A percentile compares a stretch with the other conserved stretches of the same genome.
Evolutionary conservation across 2,329 filamentous ascomycete species (phyloP).

Genomic region (Teratosphaeria pseudoeucalypti): DNA sequence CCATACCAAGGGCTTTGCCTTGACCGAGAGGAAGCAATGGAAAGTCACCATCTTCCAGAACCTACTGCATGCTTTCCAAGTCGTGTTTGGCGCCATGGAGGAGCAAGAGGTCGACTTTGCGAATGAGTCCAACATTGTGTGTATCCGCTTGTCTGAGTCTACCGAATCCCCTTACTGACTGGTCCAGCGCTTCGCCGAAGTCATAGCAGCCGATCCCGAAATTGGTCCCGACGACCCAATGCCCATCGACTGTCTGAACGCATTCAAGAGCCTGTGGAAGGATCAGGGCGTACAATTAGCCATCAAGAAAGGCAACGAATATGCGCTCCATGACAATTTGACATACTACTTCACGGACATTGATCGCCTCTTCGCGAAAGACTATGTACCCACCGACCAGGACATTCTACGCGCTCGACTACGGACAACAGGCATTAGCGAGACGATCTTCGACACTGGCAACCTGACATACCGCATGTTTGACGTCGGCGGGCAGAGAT

Average conservation of each 20-base stretch:
- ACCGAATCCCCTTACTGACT: constrained; percentile 23
- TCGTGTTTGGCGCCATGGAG: constrained; percentile 83
- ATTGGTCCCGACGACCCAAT: constrained; percentile 73
- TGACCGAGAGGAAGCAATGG: constrained; percentile 83
- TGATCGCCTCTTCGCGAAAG: constrained; percentile 51
- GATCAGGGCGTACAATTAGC: constrained; percentile 76
- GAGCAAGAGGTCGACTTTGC: constrained; percentile 73
- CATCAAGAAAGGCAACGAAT: constrained; percentile 92
- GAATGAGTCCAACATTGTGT: constrained; percentile 66
- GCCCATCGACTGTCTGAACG: constrained; percentile 64
- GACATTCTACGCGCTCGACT: constrained; percentile 85
- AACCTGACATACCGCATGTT: constrained; percentile 95
- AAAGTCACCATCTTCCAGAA: constrained; percentile 95
- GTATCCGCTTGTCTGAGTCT: constrained; percentile 14
- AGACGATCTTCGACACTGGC: constrained; percentile 85
- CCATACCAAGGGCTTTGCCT: constrained; percentile 83
- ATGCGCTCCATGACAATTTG: constrained; percentile 89
- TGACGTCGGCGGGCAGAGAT: constrained; percentile 83
- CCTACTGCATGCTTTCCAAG: constrained; percentile 81
- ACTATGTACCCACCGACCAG: constrained; percentile 85
- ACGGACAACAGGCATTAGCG: constrained; percentile 89
- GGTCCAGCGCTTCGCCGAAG: constrained; percentile 61
- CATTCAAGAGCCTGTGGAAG: constrained; percentile 74
- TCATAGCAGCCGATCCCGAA: constrained; percentile 70
- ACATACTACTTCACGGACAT: constrained; percentile 75